Evolutionary conservation across 129 eudicot species (phyloP).

Genomic region (Pseudognaphalium luteoalbum): DNA sequence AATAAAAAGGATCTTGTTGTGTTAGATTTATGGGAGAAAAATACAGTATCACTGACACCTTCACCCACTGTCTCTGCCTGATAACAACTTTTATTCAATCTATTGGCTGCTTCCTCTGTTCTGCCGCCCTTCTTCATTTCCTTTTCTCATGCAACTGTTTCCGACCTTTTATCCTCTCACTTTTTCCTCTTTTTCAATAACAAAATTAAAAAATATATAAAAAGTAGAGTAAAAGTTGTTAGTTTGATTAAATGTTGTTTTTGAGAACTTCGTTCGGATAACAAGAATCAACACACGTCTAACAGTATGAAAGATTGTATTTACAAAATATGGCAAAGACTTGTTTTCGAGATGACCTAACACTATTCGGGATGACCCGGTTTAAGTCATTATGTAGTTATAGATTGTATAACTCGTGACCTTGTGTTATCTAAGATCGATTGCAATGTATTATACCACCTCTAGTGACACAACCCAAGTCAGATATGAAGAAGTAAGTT

Average conservation of each 20-base stretch:
- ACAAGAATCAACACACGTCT: too few species aligned
- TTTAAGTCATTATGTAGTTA: not conserved
- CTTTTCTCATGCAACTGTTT: conserved; percentile 29
- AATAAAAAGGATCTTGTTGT: not conserved
- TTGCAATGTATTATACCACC: not conserved
- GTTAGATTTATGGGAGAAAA: conserved; percentile 13
- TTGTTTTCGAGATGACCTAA: not conserved
- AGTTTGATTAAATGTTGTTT: too few species aligned
- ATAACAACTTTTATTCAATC: conserved; percentile 22
- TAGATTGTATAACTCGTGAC: not conserved
- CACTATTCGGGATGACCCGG: too few species aligned
- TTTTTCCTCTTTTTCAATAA: not conserved
- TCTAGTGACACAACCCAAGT: not conserved
- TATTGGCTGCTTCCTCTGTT: conserved; percentile 30
- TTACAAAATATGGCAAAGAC: not conserved
- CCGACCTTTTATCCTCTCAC: not conserved
- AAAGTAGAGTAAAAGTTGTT: too few species aligned
- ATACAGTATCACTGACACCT: not conserved
- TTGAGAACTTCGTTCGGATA: too few species aligned
- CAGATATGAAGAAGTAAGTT: not conserved
- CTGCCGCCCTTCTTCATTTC: conserved; percentile 31
- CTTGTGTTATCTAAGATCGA: not conserved
- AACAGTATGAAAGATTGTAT: too few species aligned
- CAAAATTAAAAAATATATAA: not conserved
- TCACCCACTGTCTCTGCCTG: not conserved